Conservation (phyloP, 2,329 filamentous ascomycete species). For the Neopestalotiopsis sp. region DNA sequence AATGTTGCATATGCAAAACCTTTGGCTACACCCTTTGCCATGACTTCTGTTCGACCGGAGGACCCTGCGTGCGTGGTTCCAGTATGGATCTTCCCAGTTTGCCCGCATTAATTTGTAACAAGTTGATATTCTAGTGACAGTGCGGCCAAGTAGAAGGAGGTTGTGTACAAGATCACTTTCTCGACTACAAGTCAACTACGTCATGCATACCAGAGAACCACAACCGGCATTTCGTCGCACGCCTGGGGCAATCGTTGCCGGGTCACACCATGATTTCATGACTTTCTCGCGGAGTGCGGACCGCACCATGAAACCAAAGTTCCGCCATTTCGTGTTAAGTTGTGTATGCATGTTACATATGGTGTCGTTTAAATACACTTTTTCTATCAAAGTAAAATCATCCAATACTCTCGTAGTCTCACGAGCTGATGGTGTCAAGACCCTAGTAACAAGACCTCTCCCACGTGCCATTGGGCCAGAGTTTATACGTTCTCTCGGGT, state of each 20-base stretch:
- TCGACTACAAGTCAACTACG: neutral
- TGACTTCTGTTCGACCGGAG: neutral
- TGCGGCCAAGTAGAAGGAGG: neutral
- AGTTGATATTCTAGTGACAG: neutral
- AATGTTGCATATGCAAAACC: constrained; percentile 52
- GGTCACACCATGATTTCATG: constrained; percentile 12
- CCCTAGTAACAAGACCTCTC: neutral
- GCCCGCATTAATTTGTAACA: neutral
- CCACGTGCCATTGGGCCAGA: neutral
- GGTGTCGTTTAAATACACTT: neutral
- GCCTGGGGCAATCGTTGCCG: neutral
- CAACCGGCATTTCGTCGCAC: neutral
- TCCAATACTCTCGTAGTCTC: neutral
- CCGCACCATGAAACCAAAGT: neutral
- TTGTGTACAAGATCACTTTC: neutral
- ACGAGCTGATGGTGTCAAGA: neutral
- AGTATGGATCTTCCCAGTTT: neutral
- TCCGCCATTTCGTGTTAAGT: neutral
- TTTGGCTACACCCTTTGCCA: constrained; percentile 17
- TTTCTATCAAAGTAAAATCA: neutral
- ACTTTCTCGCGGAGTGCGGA: neutral
- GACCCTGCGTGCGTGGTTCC: neutral
- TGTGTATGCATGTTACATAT: neutral
- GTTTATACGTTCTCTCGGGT: neutral
- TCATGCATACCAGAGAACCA: neutral